phyloP scores from a whole-genome alignment of 1,284 basidiomycete genomes.

The Leccinum pseudoinsigne region DNA sequence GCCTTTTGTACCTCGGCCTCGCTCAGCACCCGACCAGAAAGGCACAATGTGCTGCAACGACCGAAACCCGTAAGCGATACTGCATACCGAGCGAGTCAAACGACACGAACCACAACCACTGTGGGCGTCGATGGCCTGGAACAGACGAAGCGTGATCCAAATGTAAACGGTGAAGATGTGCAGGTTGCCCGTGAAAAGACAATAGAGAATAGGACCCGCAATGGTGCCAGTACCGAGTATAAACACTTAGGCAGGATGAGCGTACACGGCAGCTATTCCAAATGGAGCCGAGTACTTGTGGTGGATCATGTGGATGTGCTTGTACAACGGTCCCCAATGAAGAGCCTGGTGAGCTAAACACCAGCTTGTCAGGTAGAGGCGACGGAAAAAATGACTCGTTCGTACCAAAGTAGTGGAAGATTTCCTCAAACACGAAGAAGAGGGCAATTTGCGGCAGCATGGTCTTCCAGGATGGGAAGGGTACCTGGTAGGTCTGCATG shows the following conservation, averaged over 20 bases:
- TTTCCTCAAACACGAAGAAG: slow-evolving; percentile 97
- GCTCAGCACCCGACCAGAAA: slow-evolving; percentile 98
- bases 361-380: slow-evolving; percentile 12
- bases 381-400: neutral
- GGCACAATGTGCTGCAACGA: slow-evolving; percentile 92
- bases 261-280: slow-evolving; percentile 97
- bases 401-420: slow-evolving; percentile 82
- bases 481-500: slow-evolving; percentile 91
- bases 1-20: slow-evolving; percentile 39
- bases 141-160: slow-evolving; percentile 93
- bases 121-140: slow-evolving; percentile 98
- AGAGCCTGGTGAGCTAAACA: slow-evolving; percentile 81
- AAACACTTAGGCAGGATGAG: slow-evolving; percentile 92
- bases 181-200: slow-evolving; percentile 68
- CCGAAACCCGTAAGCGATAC: slow-evolving; percentile 30
- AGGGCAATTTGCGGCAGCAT: slow-evolving; percentile 83
- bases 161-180: slow-evolving; percentile 94
- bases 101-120: slow-evolving; percentile 78
- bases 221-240: slow-evolving; percentile 90
- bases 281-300: slow-evolving; percentile 98
- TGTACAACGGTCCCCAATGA: slow-evolving; percentile 92
- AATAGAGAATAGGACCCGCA: slow-evolving; percentile 85
- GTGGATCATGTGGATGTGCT: slow-evolving; percentile 97
- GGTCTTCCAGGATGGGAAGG: slow-evolving; percentile 74
- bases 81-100: neutral